A percentile compares a stretch with the other conserved stretches of the same genome.
Conservation (phyloP, 2,329 filamentous ascomycete genomes). For the Fusarium tuaranense region DNA sequence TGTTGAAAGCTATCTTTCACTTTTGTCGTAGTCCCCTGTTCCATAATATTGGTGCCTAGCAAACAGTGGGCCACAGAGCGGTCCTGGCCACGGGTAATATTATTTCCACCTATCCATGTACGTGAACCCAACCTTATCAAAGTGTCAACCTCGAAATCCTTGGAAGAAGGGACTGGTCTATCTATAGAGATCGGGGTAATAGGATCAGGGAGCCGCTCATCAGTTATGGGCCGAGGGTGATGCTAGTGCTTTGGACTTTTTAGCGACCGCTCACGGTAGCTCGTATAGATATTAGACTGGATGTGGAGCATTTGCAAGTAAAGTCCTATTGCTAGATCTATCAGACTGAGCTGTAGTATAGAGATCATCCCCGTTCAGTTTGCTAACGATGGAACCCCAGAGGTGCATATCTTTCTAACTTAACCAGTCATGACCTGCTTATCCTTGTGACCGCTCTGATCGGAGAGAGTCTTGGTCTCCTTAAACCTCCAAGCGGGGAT, state of each 20-base stretch:
- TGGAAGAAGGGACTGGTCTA: neutral
- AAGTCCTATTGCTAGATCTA: too few relatives aligned
- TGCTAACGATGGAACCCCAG: too few relatives aligned
- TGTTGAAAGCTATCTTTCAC: too few relatives aligned
- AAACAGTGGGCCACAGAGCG: neutral
- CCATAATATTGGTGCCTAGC: neutral
- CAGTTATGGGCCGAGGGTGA: neutral
- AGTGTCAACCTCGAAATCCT: neutral
- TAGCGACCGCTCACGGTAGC: too few relatives aligned
- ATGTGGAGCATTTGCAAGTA: neutral
- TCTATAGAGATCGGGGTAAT: neutral
- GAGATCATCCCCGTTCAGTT: too few relatives aligned
- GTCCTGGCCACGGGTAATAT: neutral
- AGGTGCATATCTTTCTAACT: too few relatives aligned
- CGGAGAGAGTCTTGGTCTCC: conserved; percentile 8
- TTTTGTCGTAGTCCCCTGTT: neutral
- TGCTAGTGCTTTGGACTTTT: neutral
- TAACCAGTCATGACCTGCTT: neutral
- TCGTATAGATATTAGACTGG: neutral
- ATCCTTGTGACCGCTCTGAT: neutral
- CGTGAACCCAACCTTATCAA: neutral
- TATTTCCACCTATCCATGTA: neutral
- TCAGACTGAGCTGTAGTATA: too few relatives aligned
- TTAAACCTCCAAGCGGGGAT: conserved; percentile 24
- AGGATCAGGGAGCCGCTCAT: neutral